Evolutionary conservation across 2,329 filamentous ascomycete genomes (phyloP).

Genomic region (Fusarium paranaense): DNA sequence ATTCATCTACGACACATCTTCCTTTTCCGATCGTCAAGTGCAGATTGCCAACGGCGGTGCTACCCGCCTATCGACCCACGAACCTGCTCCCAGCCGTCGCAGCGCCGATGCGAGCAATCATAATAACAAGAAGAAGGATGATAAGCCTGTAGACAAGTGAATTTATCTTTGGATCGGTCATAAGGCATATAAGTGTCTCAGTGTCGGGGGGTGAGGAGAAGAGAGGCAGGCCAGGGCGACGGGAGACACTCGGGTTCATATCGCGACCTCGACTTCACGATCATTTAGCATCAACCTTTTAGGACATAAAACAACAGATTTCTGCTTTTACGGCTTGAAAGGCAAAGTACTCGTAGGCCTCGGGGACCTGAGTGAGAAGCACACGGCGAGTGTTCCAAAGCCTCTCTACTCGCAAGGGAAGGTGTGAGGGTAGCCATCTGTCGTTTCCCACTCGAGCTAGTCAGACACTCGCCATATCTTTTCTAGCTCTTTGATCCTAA

Average conservation of each 20-base stretch:
- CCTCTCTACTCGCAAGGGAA: background rate
- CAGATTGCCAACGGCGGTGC: background rate
- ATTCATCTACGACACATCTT: background rate
- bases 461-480: background rate
- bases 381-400: background rate
- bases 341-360: fast-evolving
- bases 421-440: too few relatives aligned
- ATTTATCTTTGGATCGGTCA: background rate
- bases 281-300: background rate
- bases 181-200: background rate
- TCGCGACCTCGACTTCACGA: background rate
- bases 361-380: background rate
- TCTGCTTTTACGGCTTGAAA: background rate
- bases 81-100: background rate
- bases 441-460: background rate
- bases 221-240: background rate
- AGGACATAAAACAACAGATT: background rate
- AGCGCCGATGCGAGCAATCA: background rate
- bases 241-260: background rate
- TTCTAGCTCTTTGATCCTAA: fast-evolving
- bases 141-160: background rate
- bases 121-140: background rate
- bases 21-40: background rate
- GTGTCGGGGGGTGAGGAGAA: background rate
- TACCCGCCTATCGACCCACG: background rate